A percentile compares a stretch with the other conserved stretches of the same genome.
These are phyloP conservation scores for Zygosaccharomyces pseudorouxii DNA, from an alignment of 805 yeast species.

Conservation along the genomic window DNA sequence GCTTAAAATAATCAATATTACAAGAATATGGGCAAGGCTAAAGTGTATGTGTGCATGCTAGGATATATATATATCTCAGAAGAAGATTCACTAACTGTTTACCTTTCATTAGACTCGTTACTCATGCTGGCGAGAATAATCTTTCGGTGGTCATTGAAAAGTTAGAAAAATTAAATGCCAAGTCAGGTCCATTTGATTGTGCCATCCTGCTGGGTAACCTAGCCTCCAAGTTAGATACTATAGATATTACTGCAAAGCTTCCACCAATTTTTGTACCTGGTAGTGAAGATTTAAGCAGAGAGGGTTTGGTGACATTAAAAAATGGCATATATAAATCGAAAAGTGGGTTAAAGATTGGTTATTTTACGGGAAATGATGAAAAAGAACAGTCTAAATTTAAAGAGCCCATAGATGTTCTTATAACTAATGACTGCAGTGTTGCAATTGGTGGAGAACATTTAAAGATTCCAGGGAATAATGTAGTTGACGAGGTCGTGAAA, in stretches of 20 bases:
- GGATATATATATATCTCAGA: background rate
- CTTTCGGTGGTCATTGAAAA: constrained; percentile 38
- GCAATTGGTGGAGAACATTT: constrained; percentile 44
- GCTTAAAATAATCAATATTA: background rate
- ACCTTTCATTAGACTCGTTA: constrained; percentile 14
- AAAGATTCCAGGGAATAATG: constrained; percentile 42
- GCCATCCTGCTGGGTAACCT: constrained; percentile 51
- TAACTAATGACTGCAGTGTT: constrained; percentile 60
- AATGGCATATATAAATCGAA: constrained; percentile 39
- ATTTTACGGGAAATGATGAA: constrained; percentile 28
- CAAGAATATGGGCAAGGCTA: constrained; percentile 10
- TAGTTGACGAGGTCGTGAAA: constrained; percentile 45
- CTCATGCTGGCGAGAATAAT: constrained; percentile 17
- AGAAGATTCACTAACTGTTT: constrained; percentile 3
- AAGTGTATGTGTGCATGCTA: constrained; percentile 11
- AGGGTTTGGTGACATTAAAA: constrained; percentile 34
- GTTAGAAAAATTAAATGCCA: constrained; percentile 46
- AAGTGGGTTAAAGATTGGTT: constrained; percentile 47
- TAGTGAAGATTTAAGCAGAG: background rate
- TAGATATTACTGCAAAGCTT: constrained; percentile 16
- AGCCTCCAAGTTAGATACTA: constrained; percentile 2
- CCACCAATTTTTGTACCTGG: constrained; percentile 13
- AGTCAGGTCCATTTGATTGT: constrained; percentile 64
- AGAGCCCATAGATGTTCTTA: constrained; percentile 47
- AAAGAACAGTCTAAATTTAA: constrained; percentile 27